Evolutionary conservation across 371 early-diverging fungal species (phyloP).

Genomic region (Sporodiniella umbellata): DNA sequence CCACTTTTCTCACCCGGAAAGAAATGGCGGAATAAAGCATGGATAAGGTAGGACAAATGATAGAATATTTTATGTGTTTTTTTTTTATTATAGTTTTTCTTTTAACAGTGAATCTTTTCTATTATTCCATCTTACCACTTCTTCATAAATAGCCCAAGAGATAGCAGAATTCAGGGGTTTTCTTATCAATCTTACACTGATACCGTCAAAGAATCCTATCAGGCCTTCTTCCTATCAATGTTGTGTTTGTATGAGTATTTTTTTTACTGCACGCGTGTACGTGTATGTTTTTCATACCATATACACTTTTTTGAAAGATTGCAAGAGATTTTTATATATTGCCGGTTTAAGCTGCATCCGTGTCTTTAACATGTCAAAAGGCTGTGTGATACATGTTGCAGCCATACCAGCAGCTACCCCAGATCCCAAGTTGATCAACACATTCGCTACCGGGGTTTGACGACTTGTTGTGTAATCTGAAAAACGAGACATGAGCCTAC

Average conservation of each 20-base stretch:
- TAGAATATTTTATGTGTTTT: neutral
- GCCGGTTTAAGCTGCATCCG: conserved; percentile 87
- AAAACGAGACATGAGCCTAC: too few relatives aligned
- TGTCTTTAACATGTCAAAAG: conserved; percentile 93
- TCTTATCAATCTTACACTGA: conserved; percentile 78
- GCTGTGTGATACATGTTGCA: conserved; percentile 86
- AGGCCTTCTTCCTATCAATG: conserved; percentile 49
- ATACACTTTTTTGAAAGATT: conserved; percentile 64
- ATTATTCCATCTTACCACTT: conserved; percentile 53
- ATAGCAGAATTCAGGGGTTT: conserved; percentile 90
- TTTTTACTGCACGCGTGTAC: too few relatives aligned
- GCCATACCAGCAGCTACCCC: conserved; percentile 69
- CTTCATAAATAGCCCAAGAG: conserved; percentile 93
- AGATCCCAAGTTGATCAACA: conserved; percentile 39
- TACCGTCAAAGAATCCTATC: conserved; percentile 82
- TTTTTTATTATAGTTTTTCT: conserved; percentile 13
- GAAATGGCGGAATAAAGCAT: neutral
- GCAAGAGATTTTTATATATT: conserved; percentile 61
- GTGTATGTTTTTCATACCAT: conserved; percentile 36
- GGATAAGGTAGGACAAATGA: neutral
- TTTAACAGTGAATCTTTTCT: conserved; percentile 15
- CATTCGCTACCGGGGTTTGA: conserved; percentile 30
- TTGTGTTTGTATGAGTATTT: neutral
- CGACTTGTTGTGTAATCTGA: conserved; percentile 15
- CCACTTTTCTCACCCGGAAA: conserved; percentile 2